A percentile compares a stretch with the other conserved stretches of the same genome.
These are phyloP conservation scores for Dioscorea dumetorum DNA, from an alignment of 106 monocot species.

Conservation along the genomic window DNA sequence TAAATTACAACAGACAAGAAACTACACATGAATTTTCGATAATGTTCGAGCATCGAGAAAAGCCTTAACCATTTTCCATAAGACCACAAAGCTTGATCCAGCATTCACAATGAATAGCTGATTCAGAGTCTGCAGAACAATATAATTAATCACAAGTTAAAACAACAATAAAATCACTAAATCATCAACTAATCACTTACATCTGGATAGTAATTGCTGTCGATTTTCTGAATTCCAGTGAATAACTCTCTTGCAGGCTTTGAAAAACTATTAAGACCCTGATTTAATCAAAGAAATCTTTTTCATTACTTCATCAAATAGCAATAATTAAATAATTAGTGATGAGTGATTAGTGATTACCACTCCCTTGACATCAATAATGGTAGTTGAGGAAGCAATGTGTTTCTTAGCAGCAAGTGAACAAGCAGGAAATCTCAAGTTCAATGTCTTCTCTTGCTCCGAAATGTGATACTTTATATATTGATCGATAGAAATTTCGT, in stretches of 20 bases:
- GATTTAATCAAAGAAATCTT: slow-evolving; percentile 3
- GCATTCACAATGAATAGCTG: slow-evolving; percentile 58
- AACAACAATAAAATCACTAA: background rate
- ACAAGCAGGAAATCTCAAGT: slow-evolving; percentile 53
- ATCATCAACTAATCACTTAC: slow-evolving; percentile 10
- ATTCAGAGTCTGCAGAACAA: slow-evolving; percentile 37
- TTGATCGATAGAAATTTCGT: slow-evolving; percentile 40
- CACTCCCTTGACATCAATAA: slow-evolving; percentile 64
- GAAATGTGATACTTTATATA: slow-evolving; percentile 54
- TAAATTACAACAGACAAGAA: background rate
- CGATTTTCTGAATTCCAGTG: slow-evolving; percentile 58
- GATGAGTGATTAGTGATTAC: slow-evolving; percentile 17
- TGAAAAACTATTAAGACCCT: slow-evolving; percentile 49
- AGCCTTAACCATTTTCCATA: slow-evolving; percentile 50
- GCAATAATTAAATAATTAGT: background rate
- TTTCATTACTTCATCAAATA: background rate
- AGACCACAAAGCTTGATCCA: slow-evolving; percentile 48
- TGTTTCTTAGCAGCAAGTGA: slow-evolving; percentile 54
- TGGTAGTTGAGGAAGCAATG: slow-evolving; percentile 41
- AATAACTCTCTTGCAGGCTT: slow-evolving; percentile 62
- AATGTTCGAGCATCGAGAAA: slow-evolving; percentile 51
- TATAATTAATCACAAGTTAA: background rate
- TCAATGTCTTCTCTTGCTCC: slow-evolving; percentile 61
- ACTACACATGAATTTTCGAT: slow-evolving; percentile 46
- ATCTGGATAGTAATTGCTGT: slow-evolving; percentile 76